These are phyloP conservation scores for Botrytis fragariae DNA, from an alignment of 2,329 filamentous ascomycete species.

Conservation along the genomic window DNA sequence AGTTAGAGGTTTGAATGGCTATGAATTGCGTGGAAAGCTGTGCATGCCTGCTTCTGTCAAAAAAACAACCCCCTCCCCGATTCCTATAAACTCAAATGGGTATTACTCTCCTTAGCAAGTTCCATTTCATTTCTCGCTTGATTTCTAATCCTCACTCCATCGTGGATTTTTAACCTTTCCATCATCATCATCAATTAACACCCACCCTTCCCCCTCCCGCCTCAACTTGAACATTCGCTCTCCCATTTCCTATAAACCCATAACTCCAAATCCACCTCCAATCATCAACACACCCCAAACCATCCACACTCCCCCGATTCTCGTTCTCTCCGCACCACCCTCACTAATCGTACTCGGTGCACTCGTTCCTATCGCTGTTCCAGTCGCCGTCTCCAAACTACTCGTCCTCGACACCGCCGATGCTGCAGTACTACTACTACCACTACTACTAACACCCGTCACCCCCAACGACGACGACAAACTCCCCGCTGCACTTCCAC, in stretches of 20 bases:
- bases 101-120: not conserved
- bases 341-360: not conserved
- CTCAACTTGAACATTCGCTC: not conserved
- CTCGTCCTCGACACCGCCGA: not conserved
- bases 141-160: not conserved
- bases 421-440: not conserved
- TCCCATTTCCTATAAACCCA: not conserved
- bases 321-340: not conserved
- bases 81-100: not conserved
- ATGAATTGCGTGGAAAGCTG: not conserved
- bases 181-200: not conserved
- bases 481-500: not conserved
- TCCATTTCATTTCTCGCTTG: not conserved
- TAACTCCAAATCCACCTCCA: not conserved
- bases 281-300: not conserved
- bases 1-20: not conserved
- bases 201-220: not conserved
- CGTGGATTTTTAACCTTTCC: not conserved
- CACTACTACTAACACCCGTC: not conserved
- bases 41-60: not conserved
- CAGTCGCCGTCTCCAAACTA: not conserved
- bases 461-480: not conserved
- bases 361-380: too few relatives aligned
- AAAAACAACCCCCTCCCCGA: not conserved
- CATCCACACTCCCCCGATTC: too few relatives aligned